Evolutionary conservation across 495 filamentous ascomycete species (phyloP).

Genomic region (Astrocystis sublimbata): DNA sequence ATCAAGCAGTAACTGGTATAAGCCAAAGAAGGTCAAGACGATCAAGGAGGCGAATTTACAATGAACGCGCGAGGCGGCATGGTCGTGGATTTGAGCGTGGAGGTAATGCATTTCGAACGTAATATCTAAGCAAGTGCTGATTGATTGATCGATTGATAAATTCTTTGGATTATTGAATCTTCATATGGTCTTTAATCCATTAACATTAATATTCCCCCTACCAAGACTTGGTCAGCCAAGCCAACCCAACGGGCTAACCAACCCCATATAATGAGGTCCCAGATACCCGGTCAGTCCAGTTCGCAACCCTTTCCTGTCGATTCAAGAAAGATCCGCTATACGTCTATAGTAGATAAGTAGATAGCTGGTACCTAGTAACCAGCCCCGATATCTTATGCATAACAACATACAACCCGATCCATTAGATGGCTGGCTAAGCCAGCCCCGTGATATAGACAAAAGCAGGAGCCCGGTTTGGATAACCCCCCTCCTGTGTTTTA

Average conservation of each 20-base stretch:
- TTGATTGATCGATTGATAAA: not conserved
- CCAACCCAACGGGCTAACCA: conserved; percentile 4
- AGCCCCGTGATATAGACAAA: no score
- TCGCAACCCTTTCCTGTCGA: not conserved
- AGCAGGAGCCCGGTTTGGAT: not conserved
- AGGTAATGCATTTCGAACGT: no score
- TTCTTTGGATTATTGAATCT: conserved; percentile 3
- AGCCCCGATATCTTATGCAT: conserved; percentile 14
- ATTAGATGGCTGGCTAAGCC: conserved; percentile 11
- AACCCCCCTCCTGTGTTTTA: not conserved
- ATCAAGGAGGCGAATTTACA: no score
- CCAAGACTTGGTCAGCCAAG: conserved; percentile 7
- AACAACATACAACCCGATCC: conserved; percentile 13
- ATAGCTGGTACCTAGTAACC: conserved; percentile 4
- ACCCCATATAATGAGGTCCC: conserved; percentile 3
- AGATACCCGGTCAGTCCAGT: not conserved
- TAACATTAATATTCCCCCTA: conserved; percentile 23
- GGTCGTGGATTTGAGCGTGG: no score
- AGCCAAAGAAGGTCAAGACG: no score
- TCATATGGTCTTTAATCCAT: conserved; percentile 18
- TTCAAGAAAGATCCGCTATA: conserved; percentile 6
- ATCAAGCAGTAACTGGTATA: no score
- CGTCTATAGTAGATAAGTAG: conserved; percentile 16
- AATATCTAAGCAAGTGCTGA: conserved; percentile 1
- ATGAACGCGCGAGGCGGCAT: no score